A percentile compares a stretch with the other conserved stretches of the same genome.
phyloP scores from a whole-genome alignment of 192 early-diverging fungal species.

The Gonapodya prolifera region DNA sequence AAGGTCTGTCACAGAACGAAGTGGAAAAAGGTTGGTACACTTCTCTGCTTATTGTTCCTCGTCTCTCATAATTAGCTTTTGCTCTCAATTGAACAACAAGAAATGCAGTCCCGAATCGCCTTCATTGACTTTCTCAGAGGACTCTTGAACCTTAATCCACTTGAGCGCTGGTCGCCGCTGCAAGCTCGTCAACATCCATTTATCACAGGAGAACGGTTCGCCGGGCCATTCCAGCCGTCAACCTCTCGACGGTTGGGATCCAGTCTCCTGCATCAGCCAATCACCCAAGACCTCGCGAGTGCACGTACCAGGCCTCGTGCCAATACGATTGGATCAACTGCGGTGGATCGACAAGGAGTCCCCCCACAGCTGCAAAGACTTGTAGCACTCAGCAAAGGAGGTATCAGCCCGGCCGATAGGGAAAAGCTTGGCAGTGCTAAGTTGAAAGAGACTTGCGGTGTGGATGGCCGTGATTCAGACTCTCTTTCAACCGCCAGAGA shows the following conservation, averaged over 20 bases:
- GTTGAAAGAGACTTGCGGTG: not conserved
- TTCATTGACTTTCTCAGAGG: slow-evolving; percentile 89
- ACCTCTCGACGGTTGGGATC: not conserved
- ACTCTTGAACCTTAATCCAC: slow-evolving; percentile 78
- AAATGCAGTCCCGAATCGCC: slow-evolving; percentile 56
- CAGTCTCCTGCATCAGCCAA: not conserved
- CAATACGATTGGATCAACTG: slow-evolving; percentile 30
- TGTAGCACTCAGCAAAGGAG: slow-evolving; percentile 15
- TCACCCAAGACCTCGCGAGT: not conserved
- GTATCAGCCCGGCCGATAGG: not conserved
- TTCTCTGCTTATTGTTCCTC: slow-evolving; percentile 5
- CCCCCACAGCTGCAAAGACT: slow-evolving; percentile 37
- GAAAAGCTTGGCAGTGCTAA: not conserved
- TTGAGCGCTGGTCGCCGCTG: slow-evolving; percentile 88
- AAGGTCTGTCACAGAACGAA: slow-evolving; percentile 46
- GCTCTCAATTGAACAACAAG: slow-evolving; percentile 23
- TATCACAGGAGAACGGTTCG: slow-evolving; percentile 74
- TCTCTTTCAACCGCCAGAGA: no score
- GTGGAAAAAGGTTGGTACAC: slow-evolving; percentile 53
- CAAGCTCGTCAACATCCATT: slow-evolving; percentile 93
- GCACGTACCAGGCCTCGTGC: slow-evolving; percentile 23
- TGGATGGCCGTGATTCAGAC: no score
- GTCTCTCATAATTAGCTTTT: slow-evolving; percentile 1
- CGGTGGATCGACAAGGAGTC: slow-evolving; percentile 20
- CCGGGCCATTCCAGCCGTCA: slow-evolving; percentile 52